Evolutionary conservation across 139 green algal species (phyloP).

Genomic region (Tetradesmus lagerheimii): DNA sequence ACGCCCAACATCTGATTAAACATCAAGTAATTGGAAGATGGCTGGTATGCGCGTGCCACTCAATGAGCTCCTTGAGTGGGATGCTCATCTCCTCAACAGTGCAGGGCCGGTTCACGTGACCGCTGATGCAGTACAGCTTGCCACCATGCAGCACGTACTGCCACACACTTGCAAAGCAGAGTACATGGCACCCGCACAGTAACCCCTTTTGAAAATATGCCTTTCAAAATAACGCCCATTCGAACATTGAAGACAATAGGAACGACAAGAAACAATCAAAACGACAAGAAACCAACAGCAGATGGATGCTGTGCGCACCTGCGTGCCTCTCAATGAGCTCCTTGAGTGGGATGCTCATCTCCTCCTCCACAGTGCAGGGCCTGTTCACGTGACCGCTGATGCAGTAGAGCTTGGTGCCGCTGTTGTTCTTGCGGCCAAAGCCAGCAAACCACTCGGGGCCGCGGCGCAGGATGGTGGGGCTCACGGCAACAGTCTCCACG

Average conservation of each 20-base stretch:
- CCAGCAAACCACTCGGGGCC: constrained; percentile 96
- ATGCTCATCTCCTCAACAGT: constrained; percentile 98
- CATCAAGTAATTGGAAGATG: too few species aligned
- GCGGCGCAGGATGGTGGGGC: constrained; percentile 96
- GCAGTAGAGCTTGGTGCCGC: constrained; percentile 99
- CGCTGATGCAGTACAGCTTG: too few species aligned
- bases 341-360: constrained; percentile 96
- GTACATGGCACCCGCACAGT: too few species aligned
- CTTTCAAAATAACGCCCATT: too few species aligned
- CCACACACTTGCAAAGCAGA: too few species aligned
- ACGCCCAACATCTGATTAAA: too few species aligned
- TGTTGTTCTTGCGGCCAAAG: constrained; percentile 98
- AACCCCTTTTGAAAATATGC: too few species aligned
- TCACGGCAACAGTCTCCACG: constrained; percentile 97
- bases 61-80: constrained; percentile 95
- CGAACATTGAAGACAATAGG: constrained; percentile 47
- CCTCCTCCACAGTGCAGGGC: constrained; percentile 98
- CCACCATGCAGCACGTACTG: too few species aligned
- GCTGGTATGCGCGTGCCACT: constrained; percentile 85
- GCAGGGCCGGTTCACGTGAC: constrained; percentile 97
- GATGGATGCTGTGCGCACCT: not conserved
- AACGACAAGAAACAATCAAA: too few species aligned
- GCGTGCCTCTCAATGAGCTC: constrained; percentile 87
- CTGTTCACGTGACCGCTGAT: constrained; percentile 99
- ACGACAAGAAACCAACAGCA: too few species aligned